Evolutionary conservation across 2,329 filamentous ascomycete species (phyloP), one percentile per base, ranked within the genome.

Genomic region (Colletotrichum phormii): DNA sequence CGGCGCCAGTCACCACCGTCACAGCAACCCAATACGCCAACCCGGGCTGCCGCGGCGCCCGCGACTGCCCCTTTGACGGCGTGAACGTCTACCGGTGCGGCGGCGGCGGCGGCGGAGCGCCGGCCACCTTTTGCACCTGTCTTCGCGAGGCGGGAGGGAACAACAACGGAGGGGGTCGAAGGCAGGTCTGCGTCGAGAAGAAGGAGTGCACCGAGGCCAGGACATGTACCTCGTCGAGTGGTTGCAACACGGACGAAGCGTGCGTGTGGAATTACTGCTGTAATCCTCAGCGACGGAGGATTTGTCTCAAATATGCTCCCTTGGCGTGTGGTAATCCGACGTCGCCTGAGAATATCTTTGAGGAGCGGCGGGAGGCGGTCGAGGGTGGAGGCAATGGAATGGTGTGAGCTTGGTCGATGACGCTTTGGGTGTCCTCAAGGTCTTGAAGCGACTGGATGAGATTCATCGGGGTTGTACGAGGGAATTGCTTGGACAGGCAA

Each of bases 1-100:
- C 81, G 18, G 75, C 75, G 54, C 81, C 83, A 33, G 84, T 82
- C 64, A 77, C 79, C 60, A 84, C 82, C n/a, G 77, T 78, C 54
- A 85, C 82, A 18, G 80, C 83, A 58, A 85, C 83, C 62, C 13
- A 24, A 12, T 64, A 64, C 35, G 33, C 64, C 58, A 33, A 57
- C 55, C 42, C 58, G 12, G 66, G 65, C 55, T 72, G 65, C 55
- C 8, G 53, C 12, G 42, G 4, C 35, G 42, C 70, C 35, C 13
- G 24, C 26, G 22, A 53, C 42, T 65, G 65, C 11, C 65, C 65
- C 7, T 31, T 64, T 12, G 29, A 58, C 31, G 12, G 58, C 54
- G n/a, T 69, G 33, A 69, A 72, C 61, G 35, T 57, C 24, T 72
- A 51, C 33, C 26, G 13, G 13, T 72, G 70, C 70, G 35, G 61